Evolutionary conservation across 306 rosid species (phyloP), one percentile per base, ranked within the genome.

Genomic region (Abrus pulchellus): DNA sequence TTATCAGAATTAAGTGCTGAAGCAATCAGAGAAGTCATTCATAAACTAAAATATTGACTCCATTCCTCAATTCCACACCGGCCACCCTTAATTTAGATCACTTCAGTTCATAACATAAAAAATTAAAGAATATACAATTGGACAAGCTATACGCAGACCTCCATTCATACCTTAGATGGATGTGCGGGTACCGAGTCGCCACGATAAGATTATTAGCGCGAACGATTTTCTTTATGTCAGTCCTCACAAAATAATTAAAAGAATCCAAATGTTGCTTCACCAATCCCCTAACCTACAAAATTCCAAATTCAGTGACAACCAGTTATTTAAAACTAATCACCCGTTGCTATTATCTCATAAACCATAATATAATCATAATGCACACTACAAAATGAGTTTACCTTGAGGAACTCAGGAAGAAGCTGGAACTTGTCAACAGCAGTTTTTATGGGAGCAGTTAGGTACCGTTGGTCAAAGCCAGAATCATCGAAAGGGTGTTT

Each of bases 241-340:
- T 89, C 48, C 68, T 83, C 29, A 91, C 94, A 77, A 95, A 95
- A 75, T 93, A 95, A 61, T 95, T 93, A 83, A 88, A 93, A 6
- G 99, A 95, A 84, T 93, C 98, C 91, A 95, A 89, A 75, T 93
- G 99, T 53, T 93, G 99, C 81, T 90, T 90, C 78, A 95, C 99
- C 83, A 95, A 74, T 77, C 99, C 99, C 72, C 99, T 90, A 67
- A 89, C 83, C 98, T 92, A 62, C 49, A 68, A 74, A 68, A 61
- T 60, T 43, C 2, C 38, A 64, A 77, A 8, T 73, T 36, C 29
- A 29, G 63, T 8, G 5, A 52, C 53, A 48, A 55, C 3, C 41
- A 50, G 64, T 48, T 47, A 60, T 0, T 13, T 28, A 69, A 9
- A 69, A 59, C 5, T 4, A 72, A 32, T 34, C 45, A 74, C 7